These are phyloP conservation scores for Lumnitzera racemosa DNA, from an alignment of 345 rosid genomes.

Conservation along the genomic window DNA sequence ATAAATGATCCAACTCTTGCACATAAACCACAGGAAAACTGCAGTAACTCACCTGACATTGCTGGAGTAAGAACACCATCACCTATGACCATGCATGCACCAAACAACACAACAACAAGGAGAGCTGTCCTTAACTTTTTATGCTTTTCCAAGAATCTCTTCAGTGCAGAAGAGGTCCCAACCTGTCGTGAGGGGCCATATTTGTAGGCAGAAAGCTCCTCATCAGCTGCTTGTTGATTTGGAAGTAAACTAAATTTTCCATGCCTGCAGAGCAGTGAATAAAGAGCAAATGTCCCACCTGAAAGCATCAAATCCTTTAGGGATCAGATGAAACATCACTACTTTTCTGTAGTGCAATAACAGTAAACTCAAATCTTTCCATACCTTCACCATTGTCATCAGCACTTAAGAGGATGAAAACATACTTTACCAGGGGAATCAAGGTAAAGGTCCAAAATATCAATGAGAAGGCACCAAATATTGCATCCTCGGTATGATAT, in stretches of 20 bases:
- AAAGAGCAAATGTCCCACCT: slow-evolving; percentile 93
- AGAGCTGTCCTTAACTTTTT: slow-evolving; percentile 60
- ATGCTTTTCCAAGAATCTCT: slow-evolving; percentile 73
- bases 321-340: neutral
- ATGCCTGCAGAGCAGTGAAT: slow-evolving; percentile 84
- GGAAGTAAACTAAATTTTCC: slow-evolving; percentile 83
- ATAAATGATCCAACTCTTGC: too few relatives aligned
- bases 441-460: slow-evolving; percentile 87
- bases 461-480: slow-evolving; percentile 81
- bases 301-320: slow-evolving; percentile 22
- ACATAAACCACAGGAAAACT: neutral
- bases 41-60: slow-evolving; percentile 50
- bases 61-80: slow-evolving; percentile 90
- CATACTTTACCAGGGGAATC: slow-evolving; percentile 69
- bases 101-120: slow-evolving; percentile 65
- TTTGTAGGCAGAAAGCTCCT: slow-evolving; percentile 81
- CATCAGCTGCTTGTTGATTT: slow-evolving; percentile 96
- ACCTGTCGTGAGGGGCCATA: slow-evolving; percentile 41
- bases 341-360: neutral
- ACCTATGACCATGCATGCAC: slow-evolving; percentile 91
- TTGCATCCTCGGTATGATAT: slow-evolving; percentile 46
- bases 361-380: slow-evolving; percentile 7
- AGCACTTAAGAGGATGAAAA: slow-evolving; percentile 53
- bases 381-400: slow-evolving; percentile 88
- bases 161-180: slow-evolving; percentile 41